Percentiles rank a stretch among this genome's conserved stretches.
phyloP scores from a whole-genome alignment of 2,329 filamentous ascomycete genomes.

The Ophiobolus disseminans region DNA sequence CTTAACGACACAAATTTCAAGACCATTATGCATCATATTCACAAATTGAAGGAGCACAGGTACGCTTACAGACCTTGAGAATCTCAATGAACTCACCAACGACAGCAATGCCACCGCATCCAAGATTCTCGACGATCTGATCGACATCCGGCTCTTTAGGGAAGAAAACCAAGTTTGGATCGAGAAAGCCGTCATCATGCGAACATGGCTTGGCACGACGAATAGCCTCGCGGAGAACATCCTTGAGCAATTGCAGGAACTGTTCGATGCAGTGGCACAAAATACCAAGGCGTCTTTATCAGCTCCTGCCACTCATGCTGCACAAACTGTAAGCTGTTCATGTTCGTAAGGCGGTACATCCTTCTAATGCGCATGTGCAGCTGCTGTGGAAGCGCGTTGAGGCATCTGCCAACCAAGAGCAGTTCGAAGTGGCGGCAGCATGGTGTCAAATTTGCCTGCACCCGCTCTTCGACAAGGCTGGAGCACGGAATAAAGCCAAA shows the following conservation, averaged over 20 bases:
- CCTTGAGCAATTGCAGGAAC: constrained; percentile 50
- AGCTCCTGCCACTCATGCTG: constrained; percentile 68
- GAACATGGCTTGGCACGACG: constrained; percentile 69
- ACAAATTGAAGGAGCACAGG: constrained; percentile 62
- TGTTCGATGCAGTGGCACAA: constrained; percentile 57
- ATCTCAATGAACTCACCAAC: neutral
- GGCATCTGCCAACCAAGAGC: constrained; percentile 59
- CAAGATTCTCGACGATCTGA: constrained; percentile 67
- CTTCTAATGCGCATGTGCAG: constrained; percentile 51
- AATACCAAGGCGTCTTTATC: constrained; percentile 59
- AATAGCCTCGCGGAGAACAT: constrained; percentile 47
- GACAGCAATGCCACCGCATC: constrained; percentile 49
- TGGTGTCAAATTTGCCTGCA: constrained; percentile 79
- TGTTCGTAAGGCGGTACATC: neutral
- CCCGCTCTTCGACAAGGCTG: constrained; percentile 68
- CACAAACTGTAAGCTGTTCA: constrained; percentile 65
- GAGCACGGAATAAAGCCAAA: constrained; percentile 71
- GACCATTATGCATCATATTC: constrained; percentile 70
- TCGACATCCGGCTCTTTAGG: constrained; percentile 63
- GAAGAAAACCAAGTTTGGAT: constrained; percentile 65
- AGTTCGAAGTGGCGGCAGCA: constrained; percentile 63
- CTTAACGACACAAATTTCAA: constrained; percentile 70
- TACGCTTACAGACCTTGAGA: constrained; percentile 5
- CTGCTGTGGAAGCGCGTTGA: constrained; percentile 85
- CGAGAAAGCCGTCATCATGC: constrained; percentile 72